Base-by-base conservation (phyloP, 331 rosid genomes). In the Pyracantha coccinea region DNA sequence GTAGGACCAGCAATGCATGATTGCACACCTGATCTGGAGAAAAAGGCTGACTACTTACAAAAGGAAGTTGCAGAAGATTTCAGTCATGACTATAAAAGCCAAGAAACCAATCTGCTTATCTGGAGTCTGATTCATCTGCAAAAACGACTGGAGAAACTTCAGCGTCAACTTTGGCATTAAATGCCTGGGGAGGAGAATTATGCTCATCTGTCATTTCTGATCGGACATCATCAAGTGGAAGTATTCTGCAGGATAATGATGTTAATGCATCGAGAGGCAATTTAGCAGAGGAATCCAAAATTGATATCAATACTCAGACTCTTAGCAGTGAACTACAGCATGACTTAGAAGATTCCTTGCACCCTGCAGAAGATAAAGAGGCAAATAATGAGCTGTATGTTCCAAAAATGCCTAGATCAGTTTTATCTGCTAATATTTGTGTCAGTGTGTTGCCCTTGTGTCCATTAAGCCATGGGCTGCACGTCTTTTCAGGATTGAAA, bases 351-450 rank as follows among this genome's bases (percentile, higher is more conserved):
- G 47, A 19, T 11, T 19, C 63, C 60, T 17, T 45, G 73, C 17
- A 23, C 16, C 32, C 73, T 24, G 13, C 52, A 25, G 85, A 78
- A 68, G 82, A 85, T 32, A 53, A 69, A 68, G 35, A 68, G 72
- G 66, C 85, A 82, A 54, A 65, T 68, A 52, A 66, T 63, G 69
- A 80, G 81, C 66, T 38, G 97, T 92, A 79, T 84, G 97, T 75
- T 63, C 79, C 75, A 15, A 53, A 70, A 53, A 29, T n/a, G 32
- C 45, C 57, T 52, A 64, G 47, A 23, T 74, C n/a, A 28, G 28
- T 32, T 74, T 74, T 63, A 20, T 52, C 13, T 50, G 6, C 64
- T 47, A 21, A 4, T 13, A 59, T 24, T 9, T 24, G 32, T 59
- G 31, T 12, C 19, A 5, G 2, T 11, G 32, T 59, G 64, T 25